Evolutionary conservation across 257 asterid genomes (phyloP), one percentile per base, ranked within the genome.

Genomic region (Phtheirospermum japonicum): DNA sequence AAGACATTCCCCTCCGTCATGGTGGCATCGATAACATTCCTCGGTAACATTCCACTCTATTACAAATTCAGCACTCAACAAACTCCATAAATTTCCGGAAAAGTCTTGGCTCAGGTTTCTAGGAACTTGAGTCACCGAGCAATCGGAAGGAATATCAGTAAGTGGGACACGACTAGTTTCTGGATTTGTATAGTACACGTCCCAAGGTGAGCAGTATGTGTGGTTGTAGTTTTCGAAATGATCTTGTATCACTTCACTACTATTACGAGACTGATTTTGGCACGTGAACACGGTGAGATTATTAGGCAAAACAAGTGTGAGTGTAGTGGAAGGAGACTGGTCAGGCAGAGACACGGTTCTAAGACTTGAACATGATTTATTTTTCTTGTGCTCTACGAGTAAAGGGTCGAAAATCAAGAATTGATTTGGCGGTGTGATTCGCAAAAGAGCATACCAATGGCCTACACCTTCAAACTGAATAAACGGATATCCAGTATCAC

Each of bases 401-500:
- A 36, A 1, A 6, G 1, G 10, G 4, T 36, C 42, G 7, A 6
- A 1, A 6, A 36, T 36, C 42, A 36, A 36, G 0, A 36, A 36
- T 4, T 4, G 8, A 6, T 36, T 36, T 6, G 45, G 0, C 2
- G 72, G 7, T 0, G 0, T 16, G 2, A 9, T 39, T 0, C 0
- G 0, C 19, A 11, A 2, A 43, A 73, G 32, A 0, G 11, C 3
- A 42, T 40, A 73, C 68, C 32, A 59, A 7, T 4, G 26, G 0
- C 70, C 56, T 4, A 32, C 64, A 18, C 36, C 8, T 16, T 31
- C 49, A 0, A 83, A 30, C 57, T 64, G 63, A 19, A 85, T 13
- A 6, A 0, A 37, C 46, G 81, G 88, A 31, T 8, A 0, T n/a
- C 26, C 32, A 1, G 18, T 5, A 16, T 9, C 33, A 14, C 70